A percentile compares a stretch with the other conserved stretches of the same genome.
These are phyloP conservation scores for Pichia sp. DNA, from an alignment of 1,139 yeast species.

Conservation along the genomic window DNA sequence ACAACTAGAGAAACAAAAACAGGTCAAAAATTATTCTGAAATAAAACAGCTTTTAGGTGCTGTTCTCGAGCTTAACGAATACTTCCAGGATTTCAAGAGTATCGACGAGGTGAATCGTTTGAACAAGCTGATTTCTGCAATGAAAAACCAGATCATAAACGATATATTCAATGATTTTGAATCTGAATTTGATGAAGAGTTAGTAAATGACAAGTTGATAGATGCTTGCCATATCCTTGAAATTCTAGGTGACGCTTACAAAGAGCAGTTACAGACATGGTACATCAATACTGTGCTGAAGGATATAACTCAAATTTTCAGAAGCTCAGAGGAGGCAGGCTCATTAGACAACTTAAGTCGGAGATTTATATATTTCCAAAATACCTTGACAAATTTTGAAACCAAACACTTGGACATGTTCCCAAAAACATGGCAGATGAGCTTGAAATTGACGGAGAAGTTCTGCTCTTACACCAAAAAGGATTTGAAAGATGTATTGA, in stretches of 20 bases:
- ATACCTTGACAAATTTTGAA: slow-evolving; percentile 56
- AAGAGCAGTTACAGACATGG: slow-evolving; percentile 66
- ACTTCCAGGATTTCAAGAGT: slow-evolving; percentile 78
- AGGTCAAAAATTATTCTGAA: slow-evolving; percentile 53
- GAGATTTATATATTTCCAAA: slow-evolving; percentile 76
- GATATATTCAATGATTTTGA: slow-evolving; percentile 77
- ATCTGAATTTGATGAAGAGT: slow-evolving; percentile 33
- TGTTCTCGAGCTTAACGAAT: slow-evolving; percentile 70
- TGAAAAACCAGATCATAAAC: slow-evolving; percentile 64
- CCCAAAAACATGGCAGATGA: slow-evolving; percentile 70
- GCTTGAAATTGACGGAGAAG: slow-evolving; percentile 51
- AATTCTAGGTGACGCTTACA: slow-evolving; percentile 56
- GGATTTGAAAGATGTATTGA: slow-evolving; percentile 53
- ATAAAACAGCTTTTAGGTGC: slow-evolving; percentile 69
- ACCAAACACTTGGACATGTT: slow-evolving; percentile 52
- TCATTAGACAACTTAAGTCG: slow-evolving; percentile 81
- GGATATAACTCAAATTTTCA: slow-evolving; percentile 74
- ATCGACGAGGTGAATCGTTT: slow-evolving; percentile 76
- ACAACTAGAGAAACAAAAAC: slow-evolving; percentile 36
- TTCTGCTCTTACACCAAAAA: slow-evolving; percentile 69
- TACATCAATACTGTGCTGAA: slow-evolving; percentile 65
- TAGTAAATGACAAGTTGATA: slow-evolving; percentile 36
- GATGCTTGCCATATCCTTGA: slow-evolving; percentile 75
- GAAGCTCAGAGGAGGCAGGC: slow-evolving; percentile 85
- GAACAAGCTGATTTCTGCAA: slow-evolving; percentile 56